Evolutionary conservation across 2,329 filamentous ascomycete species (phyloP), one percentile per base, ranked within the genome.

Genomic region (Fusarium sp.): DNA sequence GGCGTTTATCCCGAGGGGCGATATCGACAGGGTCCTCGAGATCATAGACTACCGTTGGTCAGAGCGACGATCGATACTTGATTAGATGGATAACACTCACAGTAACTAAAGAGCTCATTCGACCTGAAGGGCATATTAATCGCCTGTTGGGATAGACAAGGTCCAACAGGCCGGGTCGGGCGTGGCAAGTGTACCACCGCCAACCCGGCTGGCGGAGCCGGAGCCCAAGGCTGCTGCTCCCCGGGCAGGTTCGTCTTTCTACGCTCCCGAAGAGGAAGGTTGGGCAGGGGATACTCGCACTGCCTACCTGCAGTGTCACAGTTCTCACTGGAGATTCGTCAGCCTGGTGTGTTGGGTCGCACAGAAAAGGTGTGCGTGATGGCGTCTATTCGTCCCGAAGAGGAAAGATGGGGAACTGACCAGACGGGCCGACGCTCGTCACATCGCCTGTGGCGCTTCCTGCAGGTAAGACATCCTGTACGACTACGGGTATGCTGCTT

Each of bases 401-500:
- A 13, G 59, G 70, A 70, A 62, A 27, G 35, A 18, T 22, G 31
- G 16, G 9, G 6, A 73, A 73, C 74, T 65, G 24, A 77, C 75
- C 74, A 77, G 11, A 59, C 31, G 2, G 75, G 75, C 24, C 70
- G 74, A 7, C 43, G 52, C 35, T 76, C 75, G 41, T 77, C 75
- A 16, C 75, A 77, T 56, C 66, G 65, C 4, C 73, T 60, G 43
- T 77, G 75, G 14, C 75, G 60, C 37, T 72, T 65, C 52, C 71
- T 75, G 63, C 75, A 77, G 13, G 70, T 77, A 6, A 75, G 71
- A 73, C 74, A 77, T 1, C 75, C 75, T 2, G 73, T 73, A n/a
- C 75, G 72, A 43, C 75, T 77, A 6, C 75, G 70, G 4, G 70
- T 70, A 29, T 75, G 67, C 10, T 60, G 22, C 8, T 59, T 68